Evolutionary conservation across 805 yeast species (phyloP), one percentile per base, ranked within the genome.

Genomic region (Candida maris): DNA sequence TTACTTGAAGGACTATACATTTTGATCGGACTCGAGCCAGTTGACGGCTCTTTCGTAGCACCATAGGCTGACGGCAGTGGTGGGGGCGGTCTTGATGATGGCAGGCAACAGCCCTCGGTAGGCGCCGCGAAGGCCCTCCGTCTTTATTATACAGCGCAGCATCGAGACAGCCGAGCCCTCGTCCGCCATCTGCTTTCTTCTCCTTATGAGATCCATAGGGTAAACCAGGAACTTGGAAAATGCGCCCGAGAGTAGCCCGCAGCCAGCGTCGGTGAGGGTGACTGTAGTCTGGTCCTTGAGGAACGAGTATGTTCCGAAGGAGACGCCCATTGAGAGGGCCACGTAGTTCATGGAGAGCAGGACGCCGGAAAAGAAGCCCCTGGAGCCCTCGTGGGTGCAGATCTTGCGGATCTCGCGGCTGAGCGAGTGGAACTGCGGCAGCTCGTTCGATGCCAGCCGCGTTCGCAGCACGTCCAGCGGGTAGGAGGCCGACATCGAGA

Each of bases 381-480:
- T 13, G 0, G 60, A 1, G 0, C 81, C 79, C 6, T 62, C 64
- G 1, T 37, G 34, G 10, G 30, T 19, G 33, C 52, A 49, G 10
- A 74, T 68, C 1, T 46, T 34, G 4, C 26, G 35, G 54, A 69
- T 61, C n/a, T 74, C 67, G 1, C 29, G 30, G 6, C 35, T 7
- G n/a, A 63, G 39, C 2, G 65, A 57, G n/a, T 61, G 46, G 27
- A 73, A 65, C 7, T 56, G 38, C 28, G 44, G 56, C 2, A 42
- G 37, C 19, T 62, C 61, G 51, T 79, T 79, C 3, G 89, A 91
- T 1, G 87, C 95, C 33, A 88, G 70, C 35, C 95, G 67, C 0
- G 98, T 93, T 35, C 98, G 64, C 28, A 93, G 60, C n/a, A 87
- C 69, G 57, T 93, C 98, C 50, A 86, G 79, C 1, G 98, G 98